These are phyloP conservation scores for Hippophae rhamnoides DNA, from an alignment of 306 rosid species.

Conservation along the genomic window DNA sequence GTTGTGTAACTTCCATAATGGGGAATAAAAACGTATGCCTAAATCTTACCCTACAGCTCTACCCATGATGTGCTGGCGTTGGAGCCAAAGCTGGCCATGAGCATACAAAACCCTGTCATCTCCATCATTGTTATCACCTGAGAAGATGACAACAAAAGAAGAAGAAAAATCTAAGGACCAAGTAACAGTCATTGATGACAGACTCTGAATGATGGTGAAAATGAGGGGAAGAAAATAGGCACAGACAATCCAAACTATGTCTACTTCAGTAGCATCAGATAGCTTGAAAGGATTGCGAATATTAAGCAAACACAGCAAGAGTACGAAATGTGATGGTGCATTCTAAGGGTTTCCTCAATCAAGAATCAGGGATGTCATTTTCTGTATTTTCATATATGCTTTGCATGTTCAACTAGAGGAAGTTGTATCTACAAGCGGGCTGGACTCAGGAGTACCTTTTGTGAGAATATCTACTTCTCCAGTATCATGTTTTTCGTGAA, in stretches of 20 bases:
- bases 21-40: not conserved
- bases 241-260: too few relatives aligned
- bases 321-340: too few relatives aligned
- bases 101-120: constrained; percentile 92
- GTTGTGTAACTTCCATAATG: not conserved
- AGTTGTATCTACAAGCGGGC: not conserved
- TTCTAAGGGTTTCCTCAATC: not conserved
- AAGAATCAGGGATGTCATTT: not conserved
- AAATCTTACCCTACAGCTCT: constrained; percentile 77
- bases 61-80: constrained; percentile 88
- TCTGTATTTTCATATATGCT: not conserved
- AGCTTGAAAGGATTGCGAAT: too few relatives aligned
- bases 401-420: not conserved
- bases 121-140: constrained; percentile 84
- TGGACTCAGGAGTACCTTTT: constrained; percentile 46
- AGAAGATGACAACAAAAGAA: constrained; percentile 13
- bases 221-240: not conserved
- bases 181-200: not conserved
- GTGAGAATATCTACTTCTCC: constrained; percentile 88
- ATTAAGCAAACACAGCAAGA: too few relatives aligned
- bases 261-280: too few relatives aligned
- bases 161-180: not conserved
- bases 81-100: constrained; percentile 88
- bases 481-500: constrained; percentile 68
- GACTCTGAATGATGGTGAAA: not conserved